These are phyloP conservation scores for Ilyonectria mors-panacis DNA, from an alignment of 2,329 filamentous ascomycete species.

Conservation along the genomic window DNA sequence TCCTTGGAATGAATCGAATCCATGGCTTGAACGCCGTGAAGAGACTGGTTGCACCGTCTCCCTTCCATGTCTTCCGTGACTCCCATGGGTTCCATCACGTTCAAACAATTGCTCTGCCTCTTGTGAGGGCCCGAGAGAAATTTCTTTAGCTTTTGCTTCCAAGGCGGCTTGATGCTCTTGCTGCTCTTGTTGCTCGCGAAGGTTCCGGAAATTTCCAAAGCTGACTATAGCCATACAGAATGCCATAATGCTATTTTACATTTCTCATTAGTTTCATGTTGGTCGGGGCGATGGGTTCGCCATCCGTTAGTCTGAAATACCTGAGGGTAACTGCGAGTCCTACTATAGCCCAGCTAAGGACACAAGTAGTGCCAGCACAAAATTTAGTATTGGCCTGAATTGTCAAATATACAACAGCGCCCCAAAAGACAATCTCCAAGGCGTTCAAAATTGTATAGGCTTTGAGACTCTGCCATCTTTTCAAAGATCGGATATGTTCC, in stretches of 20 bases:
- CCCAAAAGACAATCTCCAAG: background rate
- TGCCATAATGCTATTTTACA: background rate
- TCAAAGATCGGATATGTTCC: background rate
- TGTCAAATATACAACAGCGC: background rate
- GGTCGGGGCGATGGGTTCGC: background rate
- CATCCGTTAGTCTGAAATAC: background rate
- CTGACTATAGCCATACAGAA: background rate
- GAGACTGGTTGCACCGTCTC: background rate
- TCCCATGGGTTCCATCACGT: background rate
- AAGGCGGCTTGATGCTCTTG: background rate
- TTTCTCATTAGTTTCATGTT: background rate
- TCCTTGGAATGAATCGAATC: background rate
- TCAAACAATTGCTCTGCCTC: background rate
- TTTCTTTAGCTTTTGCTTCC: background rate
- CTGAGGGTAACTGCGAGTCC: background rate
- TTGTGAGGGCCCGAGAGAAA: background rate
- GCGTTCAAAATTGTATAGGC: background rate
- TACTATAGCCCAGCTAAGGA: background rate
- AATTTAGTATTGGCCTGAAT: background rate
- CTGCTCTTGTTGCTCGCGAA: background rate
- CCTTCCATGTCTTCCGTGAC: background rate
- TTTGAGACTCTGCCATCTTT: background rate
- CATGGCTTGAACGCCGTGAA: background rate
- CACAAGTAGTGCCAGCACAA: background rate
- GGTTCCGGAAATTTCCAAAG: background rate